These are phyloP conservation scores for Coemansia sp. DNA, from an alignment of 192 early-diverging fungal genomes.

Conservation along the genomic window DNA sequence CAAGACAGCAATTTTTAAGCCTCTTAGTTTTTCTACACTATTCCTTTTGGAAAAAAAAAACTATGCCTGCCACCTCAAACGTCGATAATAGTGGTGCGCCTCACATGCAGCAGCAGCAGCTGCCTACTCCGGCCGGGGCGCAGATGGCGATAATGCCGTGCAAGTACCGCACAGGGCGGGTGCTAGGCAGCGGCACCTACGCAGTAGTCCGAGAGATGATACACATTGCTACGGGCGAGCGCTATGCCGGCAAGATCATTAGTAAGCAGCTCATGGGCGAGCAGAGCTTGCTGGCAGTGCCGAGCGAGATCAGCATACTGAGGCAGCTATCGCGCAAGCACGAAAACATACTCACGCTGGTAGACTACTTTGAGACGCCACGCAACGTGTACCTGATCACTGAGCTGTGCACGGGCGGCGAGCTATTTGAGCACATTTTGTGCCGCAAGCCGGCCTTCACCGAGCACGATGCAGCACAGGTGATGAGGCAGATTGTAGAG, in stretches of 20 bases:
- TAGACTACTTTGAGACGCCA: slow-evolving; percentile 79
- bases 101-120: neutral
- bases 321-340: slow-evolving; percentile 66
- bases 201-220: slow-evolving; percentile 49
- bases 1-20: neutral
- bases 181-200: slow-evolving; percentile 47
- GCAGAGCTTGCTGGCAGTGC: slow-evolving; percentile 58
- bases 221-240: slow-evolving; percentile 64
- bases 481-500: slow-evolving; percentile 73
- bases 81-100: neutral
- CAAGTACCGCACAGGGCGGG: slow-evolving; percentile 40
- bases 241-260: slow-evolving; percentile 80
- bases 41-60: neutral
- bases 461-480: slow-evolving; percentile 78
- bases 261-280: slow-evolving; percentile 72
- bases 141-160: slow-evolving; percentile 22
- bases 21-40: neutral
- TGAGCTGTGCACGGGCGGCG: slow-evolving; percentile 82
- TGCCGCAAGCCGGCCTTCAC: slow-evolving; percentile 58
- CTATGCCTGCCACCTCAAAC: neutral
- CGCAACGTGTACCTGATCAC: slow-evolving; percentile 78
- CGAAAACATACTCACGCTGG: slow-evolving; percentile 67
- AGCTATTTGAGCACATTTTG: slow-evolving; percentile 87
- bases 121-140: neutral
- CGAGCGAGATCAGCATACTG: slow-evolving; percentile 73